A percentile compares a stretch with the other conserved stretches of the same genome.
phyloP scores from a whole-genome alignment of 305 asterid genomes.

The Fraxinus ornus region DNA sequence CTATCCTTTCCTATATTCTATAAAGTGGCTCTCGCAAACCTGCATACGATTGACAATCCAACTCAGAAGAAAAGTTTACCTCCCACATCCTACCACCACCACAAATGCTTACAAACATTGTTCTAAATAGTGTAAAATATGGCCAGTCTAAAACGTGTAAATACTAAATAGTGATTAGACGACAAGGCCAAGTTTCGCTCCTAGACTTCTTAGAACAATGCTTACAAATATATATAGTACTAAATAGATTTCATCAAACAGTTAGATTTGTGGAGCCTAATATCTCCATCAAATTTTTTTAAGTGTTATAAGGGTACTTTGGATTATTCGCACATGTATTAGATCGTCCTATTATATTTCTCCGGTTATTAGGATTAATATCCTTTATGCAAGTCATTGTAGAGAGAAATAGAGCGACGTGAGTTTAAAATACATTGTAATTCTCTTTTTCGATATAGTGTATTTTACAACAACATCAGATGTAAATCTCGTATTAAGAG shows the following conservation, averaged over 20 bases:
- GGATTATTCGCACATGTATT: not conserved
- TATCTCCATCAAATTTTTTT: not conserved
- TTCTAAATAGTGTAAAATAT: not conserved
- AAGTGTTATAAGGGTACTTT: not conserved
- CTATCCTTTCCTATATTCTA: not conserved
- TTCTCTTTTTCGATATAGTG: not conserved
- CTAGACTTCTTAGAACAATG: not conserved
- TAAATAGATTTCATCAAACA: conserved; percentile 21
- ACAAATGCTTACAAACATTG: not conserved
- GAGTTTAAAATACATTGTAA: not conserved
- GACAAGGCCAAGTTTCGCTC: not conserved
- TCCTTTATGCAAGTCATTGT: not conserved
- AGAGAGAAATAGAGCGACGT: not conserved
- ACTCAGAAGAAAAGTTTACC: not conserved
- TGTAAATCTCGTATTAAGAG: not conserved
- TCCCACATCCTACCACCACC: not conserved
- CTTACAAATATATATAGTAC: not conserved
- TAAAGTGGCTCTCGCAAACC: not conserved
- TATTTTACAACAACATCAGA: not conserved
- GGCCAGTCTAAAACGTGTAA: not conserved
- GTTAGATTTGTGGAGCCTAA: not conserved
- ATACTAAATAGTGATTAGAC: not conserved
- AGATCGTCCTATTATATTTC: not conserved
- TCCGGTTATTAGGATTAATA: not conserved
- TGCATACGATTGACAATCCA: not conserved